Evolutionary conservation across 2,329 filamentous ascomycete species (phyloP).

Genomic region (Diplodia sapinea): DNA sequence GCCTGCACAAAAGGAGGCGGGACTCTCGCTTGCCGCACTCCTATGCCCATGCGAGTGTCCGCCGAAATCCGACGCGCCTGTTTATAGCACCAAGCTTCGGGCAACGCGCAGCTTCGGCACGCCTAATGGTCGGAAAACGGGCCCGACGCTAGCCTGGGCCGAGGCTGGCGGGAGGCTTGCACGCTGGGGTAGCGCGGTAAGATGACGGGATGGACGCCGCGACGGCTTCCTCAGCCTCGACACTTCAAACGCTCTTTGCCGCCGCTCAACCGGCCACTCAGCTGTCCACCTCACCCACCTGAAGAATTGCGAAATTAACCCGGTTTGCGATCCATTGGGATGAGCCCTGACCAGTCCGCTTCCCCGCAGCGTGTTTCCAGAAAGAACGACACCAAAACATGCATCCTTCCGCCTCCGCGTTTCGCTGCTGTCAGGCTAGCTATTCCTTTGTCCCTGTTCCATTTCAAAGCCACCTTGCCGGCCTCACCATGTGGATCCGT

Average conservation of each 20-base stretch:
- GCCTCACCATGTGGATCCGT: neutral
- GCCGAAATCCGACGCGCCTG: slow-evolving; percentile 7
- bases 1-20: neutral
- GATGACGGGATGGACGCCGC: slow-evolving; percentile 14
- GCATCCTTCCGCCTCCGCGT: neutral
- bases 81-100: neutral
- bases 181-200: slow-evolving; percentile 1
- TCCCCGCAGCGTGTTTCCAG: too few species aligned
- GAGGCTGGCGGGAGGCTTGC: slow-evolving; percentile 5
- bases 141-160: slow-evolving; percentile 4
- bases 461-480: neutral
- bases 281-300: neutral
- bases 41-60: neutral
- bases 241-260: neutral
- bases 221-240: slow-evolving; percentile 5
- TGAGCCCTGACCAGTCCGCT: neutral
- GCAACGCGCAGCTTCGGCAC: neutral
- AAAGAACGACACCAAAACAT: neutral
- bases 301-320: slow-evolving; percentile 20
- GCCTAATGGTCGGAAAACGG: neutral
- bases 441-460: neutral
- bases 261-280: slow-evolving; percentile 4
- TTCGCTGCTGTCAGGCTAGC: neutral
- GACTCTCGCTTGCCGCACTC: neutral
- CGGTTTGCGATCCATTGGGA: slow-evolving; percentile 24